These are phyloP conservation scores for Byssothecium circinans DNA, from an alignment of 2,329 filamentous ascomycete species.

Conservation along the genomic window DNA sequence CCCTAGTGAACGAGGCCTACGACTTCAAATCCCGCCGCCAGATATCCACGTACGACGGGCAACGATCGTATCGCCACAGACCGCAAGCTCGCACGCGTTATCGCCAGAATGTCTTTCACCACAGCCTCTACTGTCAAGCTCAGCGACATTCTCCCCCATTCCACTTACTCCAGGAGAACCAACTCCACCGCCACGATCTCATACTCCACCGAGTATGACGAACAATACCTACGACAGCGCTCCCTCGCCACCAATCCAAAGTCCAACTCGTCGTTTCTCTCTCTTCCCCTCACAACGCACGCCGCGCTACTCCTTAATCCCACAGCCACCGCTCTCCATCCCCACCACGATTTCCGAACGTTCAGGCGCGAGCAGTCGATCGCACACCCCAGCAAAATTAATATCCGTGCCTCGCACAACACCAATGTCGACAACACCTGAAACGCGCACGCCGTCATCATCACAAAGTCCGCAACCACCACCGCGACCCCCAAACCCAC, in stretches of 20 bases:
- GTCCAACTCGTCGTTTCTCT: constrained; percentile 9
- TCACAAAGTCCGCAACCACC: background rate
- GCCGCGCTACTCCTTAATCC: constrained; percentile 7
- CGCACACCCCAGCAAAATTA: constrained; percentile 2
- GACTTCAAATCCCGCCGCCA: constrained; percentile 25
- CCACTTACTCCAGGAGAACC: constrained; percentile 14
- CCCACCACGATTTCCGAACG: constrained; percentile 1
- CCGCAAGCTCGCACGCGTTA: constrained; percentile 30
- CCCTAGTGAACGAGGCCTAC: constrained; percentile 24
- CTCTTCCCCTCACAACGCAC: constrained; percentile 8
- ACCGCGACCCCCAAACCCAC: background rate
- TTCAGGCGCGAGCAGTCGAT: background rate
- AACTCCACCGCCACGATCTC: constrained; percentile 16
- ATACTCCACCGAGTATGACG: constrained; percentile 11
- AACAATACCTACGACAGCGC: constrained; percentile 9
- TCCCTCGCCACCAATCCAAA: constrained; percentile 7
- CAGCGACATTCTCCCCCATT: constrained; percentile 6
- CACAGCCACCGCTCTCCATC: constrained; percentile 3
- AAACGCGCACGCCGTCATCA: constrained; percentile 5
- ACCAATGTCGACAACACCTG: constrained; percentile 1
- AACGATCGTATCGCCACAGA: constrained; percentile 23
- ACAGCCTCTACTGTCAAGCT: constrained; percentile 22
- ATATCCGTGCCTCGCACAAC: constrained; percentile 10
- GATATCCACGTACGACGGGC: constrained; percentile 6
- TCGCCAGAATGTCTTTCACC: constrained; percentile 29